Evolutionary conservation across 495 filamentous ascomycete species (phyloP), one percentile per base, ranked within the genome.

Genomic region (Poronia punctata): DNA sequence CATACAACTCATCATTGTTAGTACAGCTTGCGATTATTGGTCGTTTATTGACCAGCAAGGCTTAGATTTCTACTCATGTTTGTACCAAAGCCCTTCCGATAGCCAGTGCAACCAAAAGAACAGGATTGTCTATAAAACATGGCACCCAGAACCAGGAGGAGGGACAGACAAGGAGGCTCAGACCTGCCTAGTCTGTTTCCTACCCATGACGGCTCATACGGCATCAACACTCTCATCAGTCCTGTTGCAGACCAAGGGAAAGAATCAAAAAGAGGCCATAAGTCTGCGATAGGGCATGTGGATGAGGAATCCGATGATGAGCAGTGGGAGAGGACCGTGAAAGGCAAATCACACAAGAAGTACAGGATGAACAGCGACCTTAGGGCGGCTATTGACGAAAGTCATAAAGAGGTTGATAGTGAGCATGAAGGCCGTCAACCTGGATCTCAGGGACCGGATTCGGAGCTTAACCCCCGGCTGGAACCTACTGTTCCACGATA

Each of bases 121-220:
- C 12, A 25, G 6, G 9, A 24, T 20, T 12, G 2, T 31, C 19
- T 15, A 20, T 35, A 32, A 21, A 22, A 11, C 15, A 45, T 45
- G 42, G 23, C 42, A 18, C 42, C 42, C 21, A 38, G 17, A 36
- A 38, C 35, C 11, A 45, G 19, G 14, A 38, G 29, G 35, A 45
- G 21, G 35, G 42, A 34, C 10, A 5, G 40, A 15, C 52, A 53
- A 2, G 38, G 46, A 12, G 25, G 43, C 7, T 20, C 42, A 34
- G 46, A 53, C 36, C 31, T 59, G 2, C 55, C 55, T 11, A 25
- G 52, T 12, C 39, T 59, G 16, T 53, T 41, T 21, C 55, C 55
- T 10, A 39, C 40, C 18, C 49, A 59, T 38, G 52, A 59, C 14
- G 55, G 55, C 18, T 59, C 55, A 21, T 59, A 59, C 20, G 55